phyloP scores from a whole-genome alignment of 2,329 filamentous ascomycete genomes.

The Seiridium cupressi region DNA sequence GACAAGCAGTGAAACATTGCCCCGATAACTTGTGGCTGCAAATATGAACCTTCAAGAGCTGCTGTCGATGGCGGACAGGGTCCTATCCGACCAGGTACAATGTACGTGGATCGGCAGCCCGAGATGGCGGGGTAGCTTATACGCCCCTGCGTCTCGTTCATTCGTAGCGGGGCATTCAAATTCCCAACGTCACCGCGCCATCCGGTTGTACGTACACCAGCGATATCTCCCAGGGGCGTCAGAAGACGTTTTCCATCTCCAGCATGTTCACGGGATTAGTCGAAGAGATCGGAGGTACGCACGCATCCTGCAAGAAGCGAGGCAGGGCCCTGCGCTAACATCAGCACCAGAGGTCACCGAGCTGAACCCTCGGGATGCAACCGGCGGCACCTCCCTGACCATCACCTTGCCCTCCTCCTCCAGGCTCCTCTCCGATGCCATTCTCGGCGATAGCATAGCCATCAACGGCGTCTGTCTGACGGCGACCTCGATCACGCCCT shows the following conservation, averaged over 20 bases:
- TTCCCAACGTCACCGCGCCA: neutral
- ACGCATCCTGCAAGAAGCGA: neutral
- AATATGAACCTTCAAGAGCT: too few relatives aligned
- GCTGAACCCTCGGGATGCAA: slow-evolving; percentile 76
- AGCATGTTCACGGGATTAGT: slow-evolving; percentile 95
- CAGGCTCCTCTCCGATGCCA: slow-evolving; percentile 77
- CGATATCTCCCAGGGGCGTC: too few relatives aligned
- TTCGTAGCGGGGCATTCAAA: neutral
- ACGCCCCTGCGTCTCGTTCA: too few relatives aligned
- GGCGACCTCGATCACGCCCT: slow-evolving; percentile 51
- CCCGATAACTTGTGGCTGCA: too few relatives aligned
- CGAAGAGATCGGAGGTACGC: slow-evolving; percentile 85
- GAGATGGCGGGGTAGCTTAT: too few relatives aligned
- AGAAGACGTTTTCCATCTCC: neutral
- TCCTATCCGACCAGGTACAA: too few relatives aligned
- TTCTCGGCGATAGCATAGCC: slow-evolving; percentile 89
- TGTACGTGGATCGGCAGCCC: too few relatives aligned
- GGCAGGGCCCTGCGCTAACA: neutral
- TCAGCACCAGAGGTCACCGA: slow-evolving; percentile 69
- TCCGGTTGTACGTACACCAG: too few relatives aligned
- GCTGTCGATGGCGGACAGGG: too few relatives aligned
- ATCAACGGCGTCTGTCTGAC: slow-evolving; percentile 97
- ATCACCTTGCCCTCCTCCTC: slow-evolving; percentile 68
- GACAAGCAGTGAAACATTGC: too few relatives aligned
- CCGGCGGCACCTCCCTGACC: slow-evolving; percentile 86